phyloP scores from a whole-genome alignment of 768 basidiomycete genomes.

The Mycena floridula region DNA sequence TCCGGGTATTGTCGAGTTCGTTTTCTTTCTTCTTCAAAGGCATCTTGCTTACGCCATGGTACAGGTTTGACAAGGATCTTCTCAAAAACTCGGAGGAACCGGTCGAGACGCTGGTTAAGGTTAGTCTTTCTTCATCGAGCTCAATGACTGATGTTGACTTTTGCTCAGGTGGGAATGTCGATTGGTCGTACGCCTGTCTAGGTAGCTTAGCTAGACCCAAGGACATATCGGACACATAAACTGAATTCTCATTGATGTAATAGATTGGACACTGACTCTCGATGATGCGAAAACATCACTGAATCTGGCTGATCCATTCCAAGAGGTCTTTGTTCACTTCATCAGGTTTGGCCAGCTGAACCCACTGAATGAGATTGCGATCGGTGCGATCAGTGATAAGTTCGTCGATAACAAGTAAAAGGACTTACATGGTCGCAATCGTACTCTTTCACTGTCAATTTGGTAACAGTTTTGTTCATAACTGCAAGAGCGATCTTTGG shows the following conservation, averaged over 20 bases:
- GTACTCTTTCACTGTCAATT: neutral
- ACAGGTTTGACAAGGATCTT: slow-evolving; percentile 58
- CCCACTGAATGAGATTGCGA: neutral
- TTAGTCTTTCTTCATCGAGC: slow-evolving; percentile 30
- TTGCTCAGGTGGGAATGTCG: no score
- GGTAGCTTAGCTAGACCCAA: no score
- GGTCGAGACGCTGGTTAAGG: slow-evolving; percentile 65
- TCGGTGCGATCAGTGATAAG: neutral
- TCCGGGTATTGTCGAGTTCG: slow-evolving; percentile 38
- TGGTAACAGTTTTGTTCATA: neutral
- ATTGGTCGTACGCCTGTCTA: no score
- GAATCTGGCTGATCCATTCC: slow-evolving; percentile 7
- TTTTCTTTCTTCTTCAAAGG: slow-evolving; percentile 1
- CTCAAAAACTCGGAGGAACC: slow-evolving; percentile 42
- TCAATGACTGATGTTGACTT: no score
- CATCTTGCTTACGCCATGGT: neutral
- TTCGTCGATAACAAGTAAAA: neutral
- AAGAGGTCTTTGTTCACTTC: neutral
- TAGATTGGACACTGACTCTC: no score
- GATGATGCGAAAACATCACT: no score
- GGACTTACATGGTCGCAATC: neutral
- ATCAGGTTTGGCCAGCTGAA: neutral
- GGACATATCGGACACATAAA: no score
- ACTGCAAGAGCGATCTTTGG: no score
- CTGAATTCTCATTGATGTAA: no score